These are phyloP conservation scores for Barnettozyma vustinii DNA, from an alignment of 805 yeast species.

Conservation along the genomic window DNA sequence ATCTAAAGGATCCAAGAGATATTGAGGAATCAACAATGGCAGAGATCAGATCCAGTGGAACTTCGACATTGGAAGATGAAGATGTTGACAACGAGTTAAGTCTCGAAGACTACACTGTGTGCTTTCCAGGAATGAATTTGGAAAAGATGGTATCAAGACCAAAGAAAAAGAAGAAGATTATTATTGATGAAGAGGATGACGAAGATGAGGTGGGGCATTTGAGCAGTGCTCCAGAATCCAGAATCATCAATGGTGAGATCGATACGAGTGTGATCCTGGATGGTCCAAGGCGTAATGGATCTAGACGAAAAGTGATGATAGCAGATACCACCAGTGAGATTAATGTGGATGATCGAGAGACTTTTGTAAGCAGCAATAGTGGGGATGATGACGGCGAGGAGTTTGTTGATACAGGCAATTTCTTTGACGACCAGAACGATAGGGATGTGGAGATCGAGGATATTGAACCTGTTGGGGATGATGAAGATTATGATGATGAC, in stretches of 20 bases:
- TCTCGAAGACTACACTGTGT: conserved; percentile 22
- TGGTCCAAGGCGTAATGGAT: conserved; percentile 2
- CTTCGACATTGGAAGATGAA: conserved; percentile 21
- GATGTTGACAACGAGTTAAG: conserved; percentile 15
- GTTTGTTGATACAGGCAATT: conserved; percentile 10
- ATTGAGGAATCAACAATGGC: conserved; percentile 52
- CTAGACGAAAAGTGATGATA: background rate
- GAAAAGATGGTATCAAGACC: conserved; percentile 13
- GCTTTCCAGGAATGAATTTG: conserved; percentile 34
- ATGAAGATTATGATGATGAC: conserved; percentile 15
- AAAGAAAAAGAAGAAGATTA: conserved; percentile 22
- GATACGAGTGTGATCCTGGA: conserved; percentile 4
- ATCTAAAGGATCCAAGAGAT: conserved; percentile 55
- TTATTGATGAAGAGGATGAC: conserved; percentile 24
- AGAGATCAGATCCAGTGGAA: conserved; percentile 32
- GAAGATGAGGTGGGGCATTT: conserved; percentile 4
- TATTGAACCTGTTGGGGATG: conserved; percentile 2
- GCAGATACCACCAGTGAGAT: background rate
- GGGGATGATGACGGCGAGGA: conserved; percentile 14
- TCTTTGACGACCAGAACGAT: conserved; percentile 3
- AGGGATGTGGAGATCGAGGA: conserved; percentile 1
- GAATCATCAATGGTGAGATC: conserved; percentile 4
- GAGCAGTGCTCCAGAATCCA: background rate
- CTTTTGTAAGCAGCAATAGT: background rate
- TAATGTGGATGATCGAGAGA: background rate